Evolutionary conservation across 1,284 basidiomycete genomes (phyloP).

Genomic region (Paramarasmius palmivorus): DNA sequence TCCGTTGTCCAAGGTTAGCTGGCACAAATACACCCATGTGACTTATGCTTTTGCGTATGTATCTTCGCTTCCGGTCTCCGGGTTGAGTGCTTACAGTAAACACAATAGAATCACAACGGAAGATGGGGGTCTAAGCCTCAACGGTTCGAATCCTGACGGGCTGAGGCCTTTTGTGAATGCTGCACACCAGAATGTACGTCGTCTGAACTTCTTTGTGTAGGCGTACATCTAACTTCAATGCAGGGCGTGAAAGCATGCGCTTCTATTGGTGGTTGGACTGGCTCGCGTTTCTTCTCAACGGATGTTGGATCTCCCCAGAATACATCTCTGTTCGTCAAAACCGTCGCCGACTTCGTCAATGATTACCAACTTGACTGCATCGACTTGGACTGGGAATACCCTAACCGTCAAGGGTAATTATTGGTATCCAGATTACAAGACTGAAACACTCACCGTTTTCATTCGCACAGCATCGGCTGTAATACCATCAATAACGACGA

Average conservation of each 20-base stretch:
- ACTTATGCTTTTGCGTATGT: conserved; percentile 64
- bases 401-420: conserved; percentile 53
- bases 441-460: no score
- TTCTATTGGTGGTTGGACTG: conserved; percentile 89
- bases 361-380: conserved; percentile 78
- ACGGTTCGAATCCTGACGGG: conserved; percentile 35
- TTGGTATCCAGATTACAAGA: no score
- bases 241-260: conserved; percentile 71
- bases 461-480: conserved; percentile 43
- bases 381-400: conserved; percentile 92
- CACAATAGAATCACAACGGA: conserved; percentile 41
- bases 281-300: conserved; percentile 76
- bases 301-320: conserved; percentile 62
- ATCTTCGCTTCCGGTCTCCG: background rate
- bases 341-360: conserved; percentile 60
- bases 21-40: conserved; percentile 55
- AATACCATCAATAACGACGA: conserved; percentile 65
- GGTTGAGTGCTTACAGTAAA: conserved; percentile 7
- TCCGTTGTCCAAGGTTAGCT: conserved; percentile 46
- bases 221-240: conserved; percentile 1
- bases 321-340: conserved; percentile 65
- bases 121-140: conserved; percentile 35
- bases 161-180: conserved; percentile 50
- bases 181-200: conserved; percentile 49
- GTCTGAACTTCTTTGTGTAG: background rate